Evolutionary conservation across 2,329 filamentous ascomycete genomes (phyloP), one percentile per base, ranked within the genome.

Genomic region (Spiromastix sp.): DNA sequence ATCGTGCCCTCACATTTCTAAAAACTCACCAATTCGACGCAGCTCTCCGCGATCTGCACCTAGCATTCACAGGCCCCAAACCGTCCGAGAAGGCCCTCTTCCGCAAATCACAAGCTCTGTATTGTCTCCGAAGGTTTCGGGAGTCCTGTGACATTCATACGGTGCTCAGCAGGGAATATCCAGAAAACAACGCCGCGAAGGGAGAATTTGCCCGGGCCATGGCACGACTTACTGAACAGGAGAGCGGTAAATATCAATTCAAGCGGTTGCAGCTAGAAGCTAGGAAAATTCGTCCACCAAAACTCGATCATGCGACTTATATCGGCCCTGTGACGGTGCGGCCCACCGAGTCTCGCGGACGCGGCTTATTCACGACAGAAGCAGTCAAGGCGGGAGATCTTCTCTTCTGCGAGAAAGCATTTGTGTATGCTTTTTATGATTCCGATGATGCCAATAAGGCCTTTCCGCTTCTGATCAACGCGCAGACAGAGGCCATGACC

Each of bases 391-490:
- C 65, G 0, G 71, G 71, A 0, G 66, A 74, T 3, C 52, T 74
- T 2, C 48, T 77, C 0, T 44, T 76, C 1, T 74, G 69, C 30
- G 72, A 76, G 40, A 77, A 75, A 41, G 70, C 71, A 0, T 72
- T 74, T 43, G 49, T 50, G 0, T 60, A 71, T 45, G 54, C 41
- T 13, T 64, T 54, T 28, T 43, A 40, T 22, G 54, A 41, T 21
- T 15, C 32, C 25, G 49, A 45, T 3, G 43, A 47, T 6, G 44
- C 40, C 5, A 32, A 24, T 5, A 19, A 30, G 1, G 32, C 50
- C 30, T n/a, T 42, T 38, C 4, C 49, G 1, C n/a, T 66, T 0
- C 32, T 68, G 29, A 47, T 70, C 11, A 63, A 68, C 37, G 2
- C 49, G 3, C 45, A 55, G 2, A 58, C 51, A 5, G 47, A 60